phyloP scores from a whole-genome alignment of 371 early-diverging fungal genomes.

The Mortierella sp. region DNA sequence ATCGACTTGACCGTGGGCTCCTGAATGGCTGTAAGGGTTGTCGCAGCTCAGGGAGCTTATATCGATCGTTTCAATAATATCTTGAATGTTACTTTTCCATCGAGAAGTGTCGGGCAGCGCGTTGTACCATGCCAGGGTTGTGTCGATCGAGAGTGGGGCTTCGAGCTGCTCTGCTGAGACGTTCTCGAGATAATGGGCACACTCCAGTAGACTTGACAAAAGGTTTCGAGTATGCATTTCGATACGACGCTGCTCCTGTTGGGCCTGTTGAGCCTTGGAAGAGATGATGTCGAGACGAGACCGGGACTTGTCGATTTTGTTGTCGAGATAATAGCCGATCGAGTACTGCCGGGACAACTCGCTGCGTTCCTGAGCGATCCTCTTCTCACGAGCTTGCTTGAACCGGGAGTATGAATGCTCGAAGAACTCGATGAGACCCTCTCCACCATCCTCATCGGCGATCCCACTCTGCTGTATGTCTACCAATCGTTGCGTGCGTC shows the following conservation, averaged over 20 bases:
- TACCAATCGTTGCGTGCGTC: slow-evolving; percentile 40
- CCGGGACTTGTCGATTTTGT: slow-evolving; percentile 52
- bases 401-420: slow-evolving; percentile 57
- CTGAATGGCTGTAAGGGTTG: slow-evolving; percentile 39
- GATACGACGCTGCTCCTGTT: slow-evolving; percentile 41
- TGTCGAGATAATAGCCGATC: slow-evolving; percentile 49
- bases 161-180: slow-evolving; percentile 44
- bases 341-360: slow-evolving; percentile 55
- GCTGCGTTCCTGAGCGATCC: slow-evolving; percentile 55
- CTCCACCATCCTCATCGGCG: slow-evolving; percentile 32
- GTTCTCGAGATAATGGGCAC: slow-evolving; percentile 52
- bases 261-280: slow-evolving; percentile 44
- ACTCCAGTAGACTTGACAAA: slow-evolving; percentile 51
- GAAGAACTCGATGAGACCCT: slow-evolving; percentile 54
- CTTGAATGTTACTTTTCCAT: slow-evolving; percentile 55
- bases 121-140: slow-evolving; percentile 56
- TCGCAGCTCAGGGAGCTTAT: slow-evolving; percentile 37
- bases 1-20: slow-evolving; percentile 31
- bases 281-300: slow-evolving; percentile 50
- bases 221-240: slow-evolving; percentile 49
- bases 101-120: slow-evolving; percentile 51
- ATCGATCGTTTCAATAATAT: slow-evolving; percentile 56
- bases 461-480: slow-evolving; percentile 26
- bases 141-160: slow-evolving; percentile 52
- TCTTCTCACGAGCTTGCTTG: slow-evolving; percentile 44